Percentiles rank a stretch among this genome's conserved stretches.
phyloP scores from a whole-genome alignment of 2,329 filamentous ascomycete genomes.

The Dactylellina drechsleri region DNA sequence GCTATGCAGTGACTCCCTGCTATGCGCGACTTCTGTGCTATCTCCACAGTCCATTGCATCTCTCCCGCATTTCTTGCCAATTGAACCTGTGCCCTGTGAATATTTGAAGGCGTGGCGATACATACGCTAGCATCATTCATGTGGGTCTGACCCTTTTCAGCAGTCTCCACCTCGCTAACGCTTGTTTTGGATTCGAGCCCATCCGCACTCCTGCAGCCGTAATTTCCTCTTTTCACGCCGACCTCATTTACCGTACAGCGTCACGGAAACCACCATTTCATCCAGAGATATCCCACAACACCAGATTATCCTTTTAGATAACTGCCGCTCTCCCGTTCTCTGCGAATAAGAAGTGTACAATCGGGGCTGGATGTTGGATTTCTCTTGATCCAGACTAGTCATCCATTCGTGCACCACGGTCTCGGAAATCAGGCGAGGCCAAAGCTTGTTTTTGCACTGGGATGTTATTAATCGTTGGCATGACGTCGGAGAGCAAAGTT shows the following conservation, averaged over 20 bases:
- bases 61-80: slow-evolving; percentile 18
- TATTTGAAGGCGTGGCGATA: slow-evolving; percentile 44
- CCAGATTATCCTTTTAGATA: not conserved
- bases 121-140: slow-evolving; percentile 2
- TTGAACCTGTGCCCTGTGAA: slow-evolving; percentile 14
- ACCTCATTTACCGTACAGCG: slow-evolving; percentile 48
- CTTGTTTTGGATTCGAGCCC: slow-evolving; percentile 54
- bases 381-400: slow-evolving; percentile 10
- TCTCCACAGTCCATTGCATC: slow-evolving; percentile 12
- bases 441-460: slow-evolving; percentile 12
- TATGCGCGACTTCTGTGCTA: too few relatives aligned
- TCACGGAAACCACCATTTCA: slow-evolving; percentile 9
- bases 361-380: not conserved
- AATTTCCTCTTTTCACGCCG: slow-evolving; percentile 51
- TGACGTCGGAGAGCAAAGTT: slow-evolving; percentile 31
- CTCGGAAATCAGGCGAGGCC: slow-evolving; percentile 20
- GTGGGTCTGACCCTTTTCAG: slow-evolving; percentile 41
- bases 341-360: not conserved
- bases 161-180: slow-evolving; percentile 45
- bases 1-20: too few relatives aligned
- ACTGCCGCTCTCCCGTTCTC: not conserved
- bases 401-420: slow-evolving; percentile 7
- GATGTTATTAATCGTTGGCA: slow-evolving; percentile 42
- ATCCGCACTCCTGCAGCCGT: slow-evolving; percentile 46
- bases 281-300: not conserved